phyloP scores from a whole-genome alignment of 805 yeast species.

The Komagataella pastoris region DNA sequence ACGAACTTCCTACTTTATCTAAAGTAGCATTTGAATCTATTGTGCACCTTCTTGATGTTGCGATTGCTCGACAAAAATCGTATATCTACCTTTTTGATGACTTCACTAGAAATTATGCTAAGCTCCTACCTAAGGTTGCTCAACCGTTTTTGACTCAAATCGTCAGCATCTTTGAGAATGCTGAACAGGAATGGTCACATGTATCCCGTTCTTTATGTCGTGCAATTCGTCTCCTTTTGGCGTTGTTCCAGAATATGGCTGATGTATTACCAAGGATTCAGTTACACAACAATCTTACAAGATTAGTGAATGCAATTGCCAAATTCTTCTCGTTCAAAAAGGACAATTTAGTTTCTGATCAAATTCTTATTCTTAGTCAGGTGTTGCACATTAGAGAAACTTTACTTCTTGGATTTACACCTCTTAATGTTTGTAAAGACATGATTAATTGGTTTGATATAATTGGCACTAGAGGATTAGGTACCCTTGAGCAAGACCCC shows the following conservation, averaged over 20 bases:
- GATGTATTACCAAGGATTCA: neutral
- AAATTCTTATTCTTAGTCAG: conserved; percentile 45
- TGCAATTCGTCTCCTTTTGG: conserved; percentile 36
- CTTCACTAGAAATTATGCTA: conserved; percentile 22
- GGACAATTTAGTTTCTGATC: conserved; percentile 42
- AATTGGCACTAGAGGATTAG: conserved; percentile 44
- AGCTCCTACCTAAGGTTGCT: conserved; percentile 36
- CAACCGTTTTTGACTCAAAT: conserved; percentile 31
- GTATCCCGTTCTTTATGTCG: conserved; percentile 55
- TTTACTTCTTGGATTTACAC: conserved; percentile 22
- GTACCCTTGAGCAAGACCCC: conserved; percentile 11
- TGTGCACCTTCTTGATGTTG: conserved; percentile 46
- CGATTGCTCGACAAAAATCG: conserved; percentile 54
- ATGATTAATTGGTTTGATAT: conserved; percentile 34
- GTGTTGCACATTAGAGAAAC: conserved; percentile 35
- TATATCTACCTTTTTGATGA: conserved; percentile 42
- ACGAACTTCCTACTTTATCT: conserved; percentile 13
- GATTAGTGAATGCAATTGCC: conserved; percentile 19
- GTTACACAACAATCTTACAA: conserved; percentile 9
- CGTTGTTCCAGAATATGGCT: conserved; percentile 15
- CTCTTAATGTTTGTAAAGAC: conserved; percentile 22
- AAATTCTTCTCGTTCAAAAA: conserved; percentile 33
- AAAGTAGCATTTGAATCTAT: conserved; percentile 36
- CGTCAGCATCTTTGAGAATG: conserved; percentile 31
- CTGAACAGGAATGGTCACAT: conserved; percentile 44